Evolutionary conservation across 2,329 filamentous ascomycete genomes (phyloP).

Genomic region (Cladosporium colombiae): DNA sequence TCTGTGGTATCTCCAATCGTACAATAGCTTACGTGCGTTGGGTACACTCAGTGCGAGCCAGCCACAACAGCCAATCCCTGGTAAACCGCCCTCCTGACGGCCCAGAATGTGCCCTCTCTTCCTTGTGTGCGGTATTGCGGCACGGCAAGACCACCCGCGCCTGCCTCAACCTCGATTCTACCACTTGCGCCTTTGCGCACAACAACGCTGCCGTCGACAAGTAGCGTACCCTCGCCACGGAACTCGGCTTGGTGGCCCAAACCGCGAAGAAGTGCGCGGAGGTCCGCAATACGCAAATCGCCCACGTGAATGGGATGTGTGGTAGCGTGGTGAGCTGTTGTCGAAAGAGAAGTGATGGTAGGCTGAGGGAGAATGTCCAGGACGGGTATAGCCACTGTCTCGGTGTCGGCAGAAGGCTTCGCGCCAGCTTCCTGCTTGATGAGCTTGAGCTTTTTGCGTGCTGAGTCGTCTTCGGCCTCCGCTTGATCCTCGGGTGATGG

Average conservation of each 20-base stretch:
- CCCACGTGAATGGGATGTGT: slow-evolving; percentile 79
- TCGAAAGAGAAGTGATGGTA: slow-evolving; percentile 8
- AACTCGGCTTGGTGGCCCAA: slow-evolving; percentile 89
- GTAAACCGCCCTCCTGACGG: slow-evolving; percentile 88
- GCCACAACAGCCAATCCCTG: slow-evolving; percentile 89
- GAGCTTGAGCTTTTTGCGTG: slow-evolving; percentile 56
- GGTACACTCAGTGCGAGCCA: slow-evolving; percentile 54
- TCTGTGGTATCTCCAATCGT: slow-evolving; percentile 11
- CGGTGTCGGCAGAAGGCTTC: slow-evolving; percentile 47
- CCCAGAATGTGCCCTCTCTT: slow-evolving; percentile 70
- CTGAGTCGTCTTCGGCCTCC: slow-evolving; percentile 42
- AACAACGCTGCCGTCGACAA: slow-evolving; percentile 85
- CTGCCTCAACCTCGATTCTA: slow-evolving; percentile 82
- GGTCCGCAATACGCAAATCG: slow-evolving; percentile 83
- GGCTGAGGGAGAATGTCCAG: slow-evolving; percentile 54
- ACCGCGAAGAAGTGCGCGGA: slow-evolving; percentile 79
- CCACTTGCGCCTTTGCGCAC: slow-evolving; percentile 80
- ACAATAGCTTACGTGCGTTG: slow-evolving; percentile 5
- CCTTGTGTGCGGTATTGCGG: slow-evolving; percentile 16
- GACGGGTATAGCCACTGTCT: slow-evolving; percentile 44
- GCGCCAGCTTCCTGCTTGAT: slow-evolving; percentile 49
- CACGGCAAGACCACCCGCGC: slow-evolving; percentile 50
- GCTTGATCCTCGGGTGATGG: slow-evolving; percentile 34
- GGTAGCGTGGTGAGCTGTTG: slow-evolving; percentile 51
- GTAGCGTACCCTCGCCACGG: slow-evolving; percentile 83